phyloP scores from a whole-genome alignment of 305 asterid genomes.

The Fraxinus sp. region DNA sequence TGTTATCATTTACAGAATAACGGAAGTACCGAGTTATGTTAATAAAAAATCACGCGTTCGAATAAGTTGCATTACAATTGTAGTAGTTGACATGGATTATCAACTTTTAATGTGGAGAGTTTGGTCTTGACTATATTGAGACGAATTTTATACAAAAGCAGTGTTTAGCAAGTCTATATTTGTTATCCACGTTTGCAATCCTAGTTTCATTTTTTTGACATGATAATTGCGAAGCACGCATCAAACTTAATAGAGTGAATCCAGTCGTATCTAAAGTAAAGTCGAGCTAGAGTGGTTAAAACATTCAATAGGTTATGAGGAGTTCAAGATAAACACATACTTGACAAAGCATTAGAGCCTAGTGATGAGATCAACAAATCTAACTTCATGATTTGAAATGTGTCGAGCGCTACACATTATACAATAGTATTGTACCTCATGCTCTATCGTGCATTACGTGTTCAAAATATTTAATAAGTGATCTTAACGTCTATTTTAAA shows the following conservation, averaged over 20 bases:
- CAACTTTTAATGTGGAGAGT: background rate
- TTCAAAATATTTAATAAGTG: background rate
- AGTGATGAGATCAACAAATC: background rate
- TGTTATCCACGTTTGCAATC: background rate
- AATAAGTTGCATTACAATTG: background rate
- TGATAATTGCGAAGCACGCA: background rate
- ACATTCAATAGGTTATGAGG: background rate
- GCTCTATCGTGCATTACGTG: background rate
- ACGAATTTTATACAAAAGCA: background rate
- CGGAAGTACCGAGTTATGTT: background rate
- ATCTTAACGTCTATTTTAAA: background rate
- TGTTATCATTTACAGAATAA: background rate
- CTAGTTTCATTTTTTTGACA: background rate
- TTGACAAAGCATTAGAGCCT: background rate
- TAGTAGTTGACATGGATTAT: background rate
- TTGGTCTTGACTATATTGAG: background rate
- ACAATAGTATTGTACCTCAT: background rate
- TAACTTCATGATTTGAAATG: background rate
- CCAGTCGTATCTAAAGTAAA: background rate
- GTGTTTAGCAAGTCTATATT: background rate
- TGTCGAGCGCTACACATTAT: background rate
- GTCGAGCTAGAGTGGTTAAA: background rate
- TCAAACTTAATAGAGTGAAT: background rate
- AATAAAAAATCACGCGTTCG: background rate
- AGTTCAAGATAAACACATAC: background rate